Conservation (phyloP, 495 filamentous ascomycete species). For the Podospora anserina region DNA sequence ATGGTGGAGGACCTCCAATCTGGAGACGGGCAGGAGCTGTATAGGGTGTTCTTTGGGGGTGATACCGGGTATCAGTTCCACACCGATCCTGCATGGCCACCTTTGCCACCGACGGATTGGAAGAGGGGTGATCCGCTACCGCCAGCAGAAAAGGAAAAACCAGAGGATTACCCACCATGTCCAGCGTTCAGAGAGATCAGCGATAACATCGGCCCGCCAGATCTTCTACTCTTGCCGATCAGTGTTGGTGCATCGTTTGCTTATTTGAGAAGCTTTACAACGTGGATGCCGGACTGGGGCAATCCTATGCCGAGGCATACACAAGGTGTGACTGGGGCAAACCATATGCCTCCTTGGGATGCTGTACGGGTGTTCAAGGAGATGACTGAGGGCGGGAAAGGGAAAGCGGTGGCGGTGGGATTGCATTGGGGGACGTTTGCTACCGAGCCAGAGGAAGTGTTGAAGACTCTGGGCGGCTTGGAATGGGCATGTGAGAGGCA, state of each 20-base stretch:
- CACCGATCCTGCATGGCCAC: slow-evolving; percentile 27
- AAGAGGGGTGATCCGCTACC: neutral
- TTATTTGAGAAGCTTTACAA: slow-evolving; percentile 30
- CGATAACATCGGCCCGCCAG: slow-evolving; percentile 22
- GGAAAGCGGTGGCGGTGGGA: slow-evolving; percentile 26
- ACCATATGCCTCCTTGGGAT: slow-evolving; percentile 38
- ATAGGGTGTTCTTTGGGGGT: slow-evolving; percentile 30
- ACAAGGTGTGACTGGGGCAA: slow-evolving; percentile 25
- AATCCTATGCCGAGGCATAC: slow-evolving; percentile 30
- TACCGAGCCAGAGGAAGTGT: slow-evolving; percentile 27
- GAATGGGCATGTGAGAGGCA: slow-evolving; percentile 33
- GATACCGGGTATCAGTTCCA: slow-evolving; percentile 37
- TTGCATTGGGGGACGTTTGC: slow-evolving; percentile 40
- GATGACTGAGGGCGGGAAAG: slow-evolving; percentile 19
- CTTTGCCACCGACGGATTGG: slow-evolving; percentile 9
- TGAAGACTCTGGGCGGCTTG: slow-evolving; percentile 30
- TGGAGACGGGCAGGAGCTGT: no score
- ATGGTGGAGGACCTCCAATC: slow-evolving; percentile 32
- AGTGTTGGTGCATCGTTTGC: slow-evolving; percentile 30
- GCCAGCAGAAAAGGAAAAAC: neutral
- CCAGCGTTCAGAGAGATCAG: slow-evolving; percentile 30
- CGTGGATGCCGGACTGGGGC: slow-evolving; percentile 25
- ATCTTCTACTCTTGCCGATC: slow-evolving; percentile 30
- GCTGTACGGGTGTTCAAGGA: slow-evolving; percentile 29
- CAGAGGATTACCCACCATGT: slow-evolving; percentile 24